Evolutionary conservation across 257 asterid species (phyloP), one percentile per base, ranked within the genome.

Genomic region (Solanum bulbocastanum): DNA sequence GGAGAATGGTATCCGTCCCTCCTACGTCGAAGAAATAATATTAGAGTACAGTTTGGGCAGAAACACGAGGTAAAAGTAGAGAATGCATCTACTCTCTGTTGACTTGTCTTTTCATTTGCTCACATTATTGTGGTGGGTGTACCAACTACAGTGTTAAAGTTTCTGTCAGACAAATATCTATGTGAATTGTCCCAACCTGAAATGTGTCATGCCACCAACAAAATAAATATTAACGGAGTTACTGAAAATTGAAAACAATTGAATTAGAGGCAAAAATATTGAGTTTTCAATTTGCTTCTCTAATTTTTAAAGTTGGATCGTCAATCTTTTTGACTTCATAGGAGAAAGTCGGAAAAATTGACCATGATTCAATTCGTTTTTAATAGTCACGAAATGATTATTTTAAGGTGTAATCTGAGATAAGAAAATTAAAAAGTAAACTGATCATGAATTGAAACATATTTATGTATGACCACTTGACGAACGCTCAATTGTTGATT

Each of bases 401-500:
- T 52, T 56, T 56, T 56, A 18, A 1, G n/a, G n/a, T 56, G 65
- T 18, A 7, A 6, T 56, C 10, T 7, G 27, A 9, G 46, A 72
- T 72, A 2, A 72, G n/a, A 9, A 18, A 72, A 35, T 33, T 5
- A 33, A 18, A 8, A 35, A 18, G 46, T 18, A 33, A 44, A 72
- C 16, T 8, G 23, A 35, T 35, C 2, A 23, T 0, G 1, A 25
- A 71, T 71, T 15, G 78, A 6, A 32, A 32, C 22, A 8, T 14
- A 46, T 4, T 15, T 4, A 18, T 46, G 40, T 7, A 37, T 37
- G 4, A 40, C 4, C 13, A 40, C 4, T 40, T 40, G 13, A 40
- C 3, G 11, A 40, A 40, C 46, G 3, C 10, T 40, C 4, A 1
- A 1, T 58, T 4, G 0, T 0, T n/a, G 1, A 0, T 69, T 12